Percentiles rank a stretch among this genome's conserved stretches.
These are phyloP conservation scores for Ambrosia artemisiifolia DNA, from an alignment of 129 eudicot species.

Conservation along the genomic window DNA sequence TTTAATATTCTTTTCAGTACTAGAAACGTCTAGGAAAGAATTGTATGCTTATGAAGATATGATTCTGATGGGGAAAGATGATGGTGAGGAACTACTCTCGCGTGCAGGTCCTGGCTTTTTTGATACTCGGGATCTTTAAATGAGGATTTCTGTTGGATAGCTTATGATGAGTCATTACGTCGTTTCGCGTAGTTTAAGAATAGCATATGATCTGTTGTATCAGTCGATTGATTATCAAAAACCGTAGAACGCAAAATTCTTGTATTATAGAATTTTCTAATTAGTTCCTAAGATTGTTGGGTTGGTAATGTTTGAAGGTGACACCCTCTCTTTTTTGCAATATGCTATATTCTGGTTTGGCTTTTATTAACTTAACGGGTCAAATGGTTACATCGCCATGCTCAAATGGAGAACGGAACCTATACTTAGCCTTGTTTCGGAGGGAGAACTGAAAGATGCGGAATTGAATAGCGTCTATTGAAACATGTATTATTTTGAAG, in stretches of 20 bases:
- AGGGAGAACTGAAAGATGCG: no score
- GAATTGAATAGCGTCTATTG: no score
- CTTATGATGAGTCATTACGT: constrained; percentile 20
- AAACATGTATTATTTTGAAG: no score
- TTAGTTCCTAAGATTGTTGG: neutral
- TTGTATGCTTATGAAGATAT: constrained; percentile 69
- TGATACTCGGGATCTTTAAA: constrained; percentile 38
- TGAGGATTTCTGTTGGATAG: constrained; percentile 15
- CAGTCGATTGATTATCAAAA: neutral
- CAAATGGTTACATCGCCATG: neutral
- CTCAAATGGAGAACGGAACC: no score
- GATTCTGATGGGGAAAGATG: constrained; percentile 86
- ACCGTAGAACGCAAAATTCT: neutral
- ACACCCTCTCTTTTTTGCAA: no score
- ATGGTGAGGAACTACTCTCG: constrained; percentile 87
- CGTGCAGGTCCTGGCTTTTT: constrained; percentile 87
- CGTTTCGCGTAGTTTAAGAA: constrained; percentile 8
- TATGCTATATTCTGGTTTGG: no score
- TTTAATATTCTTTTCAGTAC: constrained; percentile 36
- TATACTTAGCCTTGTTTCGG: no score
- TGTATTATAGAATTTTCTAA: constrained; percentile 15
- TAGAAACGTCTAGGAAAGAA: constrained; percentile 79
- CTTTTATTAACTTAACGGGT: neutral
- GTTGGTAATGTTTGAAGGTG: neutral
- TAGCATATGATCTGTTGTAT: constrained; percentile 10